Evolutionary conservation across 768 basidiomycete species (phyloP).

Genomic region (Macrolepiota dolichaula): DNA sequence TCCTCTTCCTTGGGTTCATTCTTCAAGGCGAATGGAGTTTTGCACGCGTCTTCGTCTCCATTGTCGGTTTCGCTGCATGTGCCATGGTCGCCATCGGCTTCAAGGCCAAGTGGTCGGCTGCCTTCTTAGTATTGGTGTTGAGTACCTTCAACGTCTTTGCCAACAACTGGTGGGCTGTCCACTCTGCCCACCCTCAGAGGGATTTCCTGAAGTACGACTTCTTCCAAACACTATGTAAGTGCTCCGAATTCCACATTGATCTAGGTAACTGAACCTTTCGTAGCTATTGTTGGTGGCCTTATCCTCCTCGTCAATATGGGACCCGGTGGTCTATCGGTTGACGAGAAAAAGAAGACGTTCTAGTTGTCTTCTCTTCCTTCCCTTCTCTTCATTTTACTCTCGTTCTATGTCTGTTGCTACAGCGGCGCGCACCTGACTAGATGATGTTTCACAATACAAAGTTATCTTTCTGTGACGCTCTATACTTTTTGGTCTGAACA

Average conservation of each 20-base stretch:
- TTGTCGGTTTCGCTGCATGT: conserved; percentile 89
- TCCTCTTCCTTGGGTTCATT: conserved; percentile 98
- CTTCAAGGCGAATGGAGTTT: conserved; percentile 91
- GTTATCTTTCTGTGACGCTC: background rate
- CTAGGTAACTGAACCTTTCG: conserved; percentile 8
- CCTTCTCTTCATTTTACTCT: conserved; percentile 3
- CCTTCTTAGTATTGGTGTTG: conserved; percentile 89
- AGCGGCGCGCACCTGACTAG: background rate
- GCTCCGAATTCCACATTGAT: background rate
- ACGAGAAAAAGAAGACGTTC: conserved; percentile 98
- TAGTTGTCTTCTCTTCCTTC: too few relatives aligned
- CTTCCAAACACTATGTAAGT: conserved; percentile 89
- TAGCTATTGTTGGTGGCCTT: conserved; percentile 93
- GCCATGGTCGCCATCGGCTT: conserved; percentile 97
- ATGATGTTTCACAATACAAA: background rate
- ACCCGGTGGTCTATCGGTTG: conserved; percentile 93
- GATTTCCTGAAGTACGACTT: conserved; percentile 99
- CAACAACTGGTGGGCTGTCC: conserved; percentile 98
- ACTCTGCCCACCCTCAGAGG: conserved; percentile 88
- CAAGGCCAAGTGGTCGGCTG: conserved; percentile 98
- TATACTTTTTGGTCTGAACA: background rate
- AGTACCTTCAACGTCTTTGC: conserved; percentile 96
- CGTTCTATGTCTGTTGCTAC: background rate
- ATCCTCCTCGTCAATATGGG: conserved; percentile 98
- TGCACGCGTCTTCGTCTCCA: conserved; percentile 79